These are phyloP conservation scores for Fusarium domesticum DNA, from an alignment of 2,329 filamentous ascomycete genomes.

Conservation along the genomic window DNA sequence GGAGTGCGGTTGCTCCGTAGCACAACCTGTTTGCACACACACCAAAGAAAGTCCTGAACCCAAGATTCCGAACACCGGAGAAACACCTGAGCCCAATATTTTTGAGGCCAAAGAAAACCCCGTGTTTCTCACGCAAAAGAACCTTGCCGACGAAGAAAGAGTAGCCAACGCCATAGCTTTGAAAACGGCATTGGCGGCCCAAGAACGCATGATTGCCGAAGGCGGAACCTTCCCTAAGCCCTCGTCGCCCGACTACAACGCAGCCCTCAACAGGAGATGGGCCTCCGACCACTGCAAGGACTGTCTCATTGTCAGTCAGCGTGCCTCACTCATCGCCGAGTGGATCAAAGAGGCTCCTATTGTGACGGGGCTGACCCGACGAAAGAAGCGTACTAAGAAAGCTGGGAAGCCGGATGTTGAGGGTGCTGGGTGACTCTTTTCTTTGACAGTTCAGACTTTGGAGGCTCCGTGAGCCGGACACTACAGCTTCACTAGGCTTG, in stretches of 20 bases:
- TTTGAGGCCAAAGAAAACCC: too few species aligned
- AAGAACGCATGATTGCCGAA: background rate
- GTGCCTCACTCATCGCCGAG: constrained; percentile 63
- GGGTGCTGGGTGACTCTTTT: constrained; percentile 5
- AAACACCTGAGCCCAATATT: too few species aligned
- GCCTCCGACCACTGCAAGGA: constrained; percentile 64
- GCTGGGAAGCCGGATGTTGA: constrained; percentile 4
- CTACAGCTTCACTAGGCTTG: too few species aligned
- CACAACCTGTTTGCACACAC: constrained; percentile 6
- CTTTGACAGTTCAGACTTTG: background rate
- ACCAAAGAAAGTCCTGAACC: too few species aligned
- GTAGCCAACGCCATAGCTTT: too few species aligned
- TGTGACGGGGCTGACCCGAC: constrained; percentile 36
- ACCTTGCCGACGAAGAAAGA: too few species aligned
- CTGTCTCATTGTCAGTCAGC: constrained; percentile 66
- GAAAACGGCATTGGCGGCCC: too few species aligned
- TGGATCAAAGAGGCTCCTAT: constrained; percentile 64
- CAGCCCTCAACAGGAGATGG: constrained; percentile 45
- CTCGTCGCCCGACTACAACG: background rate
- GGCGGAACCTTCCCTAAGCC: background rate
- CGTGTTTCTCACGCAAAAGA: too few species aligned
- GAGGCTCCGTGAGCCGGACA: too few species aligned
- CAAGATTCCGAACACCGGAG: too few species aligned
- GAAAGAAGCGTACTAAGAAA: constrained; percentile 37
- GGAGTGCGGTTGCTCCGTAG: constrained; percentile 15